These are phyloP conservation scores for Melaleuca quinquenervia DNA, from an alignment of 345 rosid species.

Conservation along the genomic window DNA sequence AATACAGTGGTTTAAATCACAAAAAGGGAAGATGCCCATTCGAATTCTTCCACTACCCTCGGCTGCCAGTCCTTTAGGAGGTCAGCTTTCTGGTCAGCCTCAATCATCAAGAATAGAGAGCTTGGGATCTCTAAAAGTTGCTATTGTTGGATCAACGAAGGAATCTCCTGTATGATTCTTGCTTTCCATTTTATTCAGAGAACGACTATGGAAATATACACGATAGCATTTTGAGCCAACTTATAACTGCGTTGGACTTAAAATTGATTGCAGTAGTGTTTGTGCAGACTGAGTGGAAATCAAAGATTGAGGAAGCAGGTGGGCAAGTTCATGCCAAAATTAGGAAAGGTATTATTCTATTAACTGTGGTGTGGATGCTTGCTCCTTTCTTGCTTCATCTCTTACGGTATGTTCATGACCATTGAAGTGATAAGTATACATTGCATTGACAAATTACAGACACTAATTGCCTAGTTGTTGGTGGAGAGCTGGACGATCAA, in stretches of 20 bases:
- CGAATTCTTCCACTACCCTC: slow-evolving; percentile 44
- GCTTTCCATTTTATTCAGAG: background rate
- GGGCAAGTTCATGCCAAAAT: slow-evolving; percentile 59
- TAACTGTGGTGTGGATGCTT: background rate
- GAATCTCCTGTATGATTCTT: slow-evolving; percentile 42
- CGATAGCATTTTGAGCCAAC: background rate
- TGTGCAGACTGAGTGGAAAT: slow-evolving; percentile 78
- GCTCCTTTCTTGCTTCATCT: background rate
- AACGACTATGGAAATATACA: background rate
- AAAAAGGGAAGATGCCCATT: slow-evolving; percentile 52
- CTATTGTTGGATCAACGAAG: slow-evolving; percentile 48
- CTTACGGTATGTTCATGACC: background rate
- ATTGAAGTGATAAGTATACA: background rate
- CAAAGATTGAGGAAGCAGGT: slow-evolving; percentile 63
- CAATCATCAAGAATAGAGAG: slow-evolving; percentile 45
- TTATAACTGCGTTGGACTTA: background rate
- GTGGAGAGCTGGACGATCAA: slow-evolving; percentile 39
- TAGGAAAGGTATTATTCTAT: slow-evolving; percentile 48
- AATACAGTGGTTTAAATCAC: slow-evolving; percentile 87
- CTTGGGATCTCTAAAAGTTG: slow-evolving; percentile 61
- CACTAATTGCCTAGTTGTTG: slow-evolving; percentile 69
- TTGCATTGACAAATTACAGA: slow-evolving; percentile 32
- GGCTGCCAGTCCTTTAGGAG: slow-evolving; percentile 22
- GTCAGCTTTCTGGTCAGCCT: slow-evolving; percentile 30
- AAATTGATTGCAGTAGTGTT: background rate